Base-by-base conservation (phyloP, 2,329 filamentous ascomycete species). In the Neonectria magnoliae region DNA sequence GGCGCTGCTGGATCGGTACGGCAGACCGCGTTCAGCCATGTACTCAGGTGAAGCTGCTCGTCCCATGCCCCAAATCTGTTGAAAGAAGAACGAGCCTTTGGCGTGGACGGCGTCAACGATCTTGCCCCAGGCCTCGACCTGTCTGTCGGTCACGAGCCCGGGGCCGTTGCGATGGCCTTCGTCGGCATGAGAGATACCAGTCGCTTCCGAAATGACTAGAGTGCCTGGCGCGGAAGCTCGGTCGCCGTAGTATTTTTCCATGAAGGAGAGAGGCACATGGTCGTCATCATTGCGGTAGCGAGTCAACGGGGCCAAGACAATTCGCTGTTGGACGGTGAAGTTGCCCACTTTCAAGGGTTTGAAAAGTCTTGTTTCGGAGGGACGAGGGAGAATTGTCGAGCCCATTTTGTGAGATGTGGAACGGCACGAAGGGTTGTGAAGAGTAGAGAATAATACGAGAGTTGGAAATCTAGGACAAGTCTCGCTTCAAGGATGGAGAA, bases 221-320 rank as follows among this genome's bases (percentile, higher is more conserved):
- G 73, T 77, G 66, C 87, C 86, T 74, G 86, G 81, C 0, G 75
- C 90, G 9, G 73, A 74, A 14, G 68, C 76, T 9, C 76, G 70
- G 62, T 77, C 75, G 9, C 71, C 66, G 62, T 77, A 77, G 64
- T 77, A 76, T 54, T 71, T 66, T 29, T 68, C 56, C 47, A 76
- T 71, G 36, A 76, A 68, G 0, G 72, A 65, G 9, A 75, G 66
- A 13, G 77, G 72, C 2, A 73, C 70, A 10, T 77, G 72, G n/a
- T 78, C 67, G 60, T 85, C 77, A 58, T 81, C 79, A 55, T 79
- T 79, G 56, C 85, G 84, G 73, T 81, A 82, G 18, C 86, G 82
- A n/a, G 87, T 88, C 51, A 74, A 56, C 1, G 73, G 67, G 14
- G 73, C 68, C 54, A 76, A 65, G 20, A 69, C 72, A 16, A 75